Evolutionary conservation across 805 yeast genomes (phyloP), one percentile per base, ranked within the genome.

Genomic region (Suhomyces sp.): DNA sequence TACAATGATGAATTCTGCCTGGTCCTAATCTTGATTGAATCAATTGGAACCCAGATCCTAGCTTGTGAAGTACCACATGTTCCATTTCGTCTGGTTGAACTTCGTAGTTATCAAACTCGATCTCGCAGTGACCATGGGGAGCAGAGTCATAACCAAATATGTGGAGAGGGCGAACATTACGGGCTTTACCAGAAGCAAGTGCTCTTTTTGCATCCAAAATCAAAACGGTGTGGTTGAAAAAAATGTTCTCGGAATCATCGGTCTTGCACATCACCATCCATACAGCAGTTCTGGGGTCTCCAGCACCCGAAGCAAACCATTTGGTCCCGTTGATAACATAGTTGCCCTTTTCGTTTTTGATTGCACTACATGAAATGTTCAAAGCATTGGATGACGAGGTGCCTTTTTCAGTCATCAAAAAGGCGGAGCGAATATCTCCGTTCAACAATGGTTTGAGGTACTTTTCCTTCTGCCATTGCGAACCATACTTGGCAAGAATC

Each of bases 231-330:
- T 84, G 88, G 61, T 82, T 84, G 43, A 58, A 61, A 62, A 82
- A 81, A 1, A 69, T 71, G 2, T 61, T 59, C 37, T 61, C 51
- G 10, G 57, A 53, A 43, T 63, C 51, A 52, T 66, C 64, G 4
- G 81, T 78, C 63, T 77, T 77, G 60, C 81, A 80, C 82, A 79
- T 79, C 22, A 77, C 79, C 49, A 80, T 68, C 79, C 82, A 76
- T 15, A 80, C 76, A 39, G 67, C 58, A 63, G 84, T 78, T 50
- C 86, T 75, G 22, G 86, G 87, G 62, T 83, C 87, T 22, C 86
- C 87, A 37, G 86, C 87, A 25, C 87, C 87, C 0, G 86, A 81
- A 2, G 86, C 84, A 76, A 84, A 83, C 88, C 88, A 84, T 62
- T 84, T 84, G 49, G 81, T 75, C 5, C 88, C 88, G 54, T 80